Percentiles rank a stretch among this genome's conserved stretches.
These are phyloP conservation scores for Paraconiothyrium brasiliense DNA, from an alignment of 2,329 filamentous ascomycete genomes.

Conservation along the genomic window DNA sequence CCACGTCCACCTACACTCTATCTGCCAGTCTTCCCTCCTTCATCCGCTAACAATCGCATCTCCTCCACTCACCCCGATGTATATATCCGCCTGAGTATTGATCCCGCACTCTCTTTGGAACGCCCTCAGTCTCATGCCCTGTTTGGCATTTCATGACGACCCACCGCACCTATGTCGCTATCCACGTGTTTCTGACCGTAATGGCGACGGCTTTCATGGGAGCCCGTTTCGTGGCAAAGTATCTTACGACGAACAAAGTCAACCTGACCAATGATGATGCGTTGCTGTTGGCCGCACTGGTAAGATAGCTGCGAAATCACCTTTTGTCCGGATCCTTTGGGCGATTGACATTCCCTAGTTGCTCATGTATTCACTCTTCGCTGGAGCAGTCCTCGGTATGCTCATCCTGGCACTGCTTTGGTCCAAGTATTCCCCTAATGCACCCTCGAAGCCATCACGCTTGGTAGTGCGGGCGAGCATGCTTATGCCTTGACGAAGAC, in stretches of 20 bases:
- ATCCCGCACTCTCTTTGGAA: not conserved
- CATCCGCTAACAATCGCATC: not conserved
- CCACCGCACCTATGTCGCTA: constrained; percentile 25
- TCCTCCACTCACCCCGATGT: not conserved
- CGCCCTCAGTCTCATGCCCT: not conserved
- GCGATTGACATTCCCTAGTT: constrained; percentile 22
- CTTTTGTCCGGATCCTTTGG: too few relatives aligned
- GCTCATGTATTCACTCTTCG: constrained; percentile 28
- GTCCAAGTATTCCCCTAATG: constrained; percentile 18
- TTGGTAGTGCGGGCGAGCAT: constrained; percentile 27
- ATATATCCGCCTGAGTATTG: not conserved
- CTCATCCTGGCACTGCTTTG: constrained; percentile 1
- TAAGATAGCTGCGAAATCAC: not conserved
- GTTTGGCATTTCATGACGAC: constrained; percentile 17
- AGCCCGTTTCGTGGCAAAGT: constrained; percentile 33
- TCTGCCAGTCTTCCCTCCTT: not conserved
- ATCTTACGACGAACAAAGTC: constrained; percentile 20
- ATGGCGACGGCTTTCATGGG: constrained; percentile 30
- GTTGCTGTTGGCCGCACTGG: constrained; percentile 33
- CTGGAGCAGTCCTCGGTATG: constrained; percentile 28
- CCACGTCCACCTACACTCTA: not conserved
- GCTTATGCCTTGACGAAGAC: constrained; percentile 14
- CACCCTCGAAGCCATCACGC: constrained; percentile 23
- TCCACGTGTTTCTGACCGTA: constrained; percentile 27
- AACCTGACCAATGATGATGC: constrained; percentile 33